Base-by-base conservation (phyloP, 495 filamentous ascomycete genomes). In the Talaromyces trachyspermus region DNA sequence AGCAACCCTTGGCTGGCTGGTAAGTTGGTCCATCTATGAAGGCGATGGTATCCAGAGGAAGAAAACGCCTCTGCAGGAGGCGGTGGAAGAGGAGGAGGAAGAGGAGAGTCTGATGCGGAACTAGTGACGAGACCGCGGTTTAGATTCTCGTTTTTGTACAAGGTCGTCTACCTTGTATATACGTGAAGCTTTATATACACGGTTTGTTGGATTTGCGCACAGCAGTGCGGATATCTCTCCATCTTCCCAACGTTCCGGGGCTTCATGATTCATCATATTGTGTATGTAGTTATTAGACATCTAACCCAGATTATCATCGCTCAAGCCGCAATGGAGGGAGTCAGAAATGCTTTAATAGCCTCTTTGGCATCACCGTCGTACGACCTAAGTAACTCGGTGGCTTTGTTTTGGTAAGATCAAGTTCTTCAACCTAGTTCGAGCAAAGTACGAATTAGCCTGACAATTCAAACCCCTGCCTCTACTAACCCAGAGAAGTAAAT, bases 331-430 rank as follows among this genome's bases (percentile, higher is more conserved):
- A 65, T 58, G 35, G 63, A 49, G 2, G 72, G 65, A 9, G 66
- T 62, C 27, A 85, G 66, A 53, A 75, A 83, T 7, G 83, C 84
- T 51, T 57, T 77, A 65, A 95, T 74, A 2, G 89, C 87, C 59
- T 74, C 73, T 8, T 77, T 76, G 1, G 78, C 79, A 67, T 92
- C 78, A 0, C 89, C 89, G 29, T 90, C 87, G 57, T 90, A 73
- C n/a, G 75, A 66, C 61, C 79, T 83, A 30, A 95, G 75, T 45
- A 95, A 62, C 39, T 95, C 89, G 11, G 86, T 94, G 2, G 89
- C 89, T 61, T 89, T 92, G 5, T 58, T 52, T 92, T 95, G 11
- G 70, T 75, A 23, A 95, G 60, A 36, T 94, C 88, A 38, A 95
- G 65, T 59, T 95, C 76, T 7, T 89, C 83, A 23, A 85, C 77